These are phyloP conservation scores for Letharia columbiana DNA, from an alignment of 495 filamentous ascomycete species.

Conservation along the genomic window DNA sequence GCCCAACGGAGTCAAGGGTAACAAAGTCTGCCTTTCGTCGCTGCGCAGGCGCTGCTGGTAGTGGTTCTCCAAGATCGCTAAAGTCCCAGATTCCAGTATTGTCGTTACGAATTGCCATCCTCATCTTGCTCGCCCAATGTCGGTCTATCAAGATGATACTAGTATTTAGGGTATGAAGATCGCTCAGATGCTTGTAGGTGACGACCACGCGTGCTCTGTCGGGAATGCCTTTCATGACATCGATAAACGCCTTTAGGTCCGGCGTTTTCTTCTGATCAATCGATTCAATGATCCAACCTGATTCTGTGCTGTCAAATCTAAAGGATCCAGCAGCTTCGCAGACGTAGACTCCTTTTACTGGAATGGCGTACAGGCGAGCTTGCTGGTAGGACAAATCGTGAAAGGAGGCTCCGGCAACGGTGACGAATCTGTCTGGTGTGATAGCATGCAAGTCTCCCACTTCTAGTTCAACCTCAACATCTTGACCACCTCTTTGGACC, in stretches of 20 bases:
- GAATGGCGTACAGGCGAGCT: constrained; percentile 84
- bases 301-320: constrained; percentile 80
- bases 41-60: constrained; percentile 63
- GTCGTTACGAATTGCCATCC: constrained; percentile 86
- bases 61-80: constrained; percentile 66
- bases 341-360: constrained; percentile 84
- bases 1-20: constrained; percentile 75
- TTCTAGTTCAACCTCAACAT: constrained; percentile 73
- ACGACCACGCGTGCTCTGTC: constrained; percentile 86
- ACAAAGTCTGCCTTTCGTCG: constrained; percentile 81
- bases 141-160: constrained; percentile 87
- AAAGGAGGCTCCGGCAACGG: constrained; percentile 86
- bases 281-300: constrained; percentile 89
- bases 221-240: constrained; percentile 83
- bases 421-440: constrained; percentile 90
- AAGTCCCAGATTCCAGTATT: constrained; percentile 92
- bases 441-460: constrained; percentile 92
- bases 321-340: constrained; percentile 95
- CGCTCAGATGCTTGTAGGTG: constrained; percentile 89
- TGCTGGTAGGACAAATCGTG: constrained; percentile 96
- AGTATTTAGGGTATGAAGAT: constrained; percentile 89
- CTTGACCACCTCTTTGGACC: constrained; percentile 79
- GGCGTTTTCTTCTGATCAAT: constrained; percentile 85
- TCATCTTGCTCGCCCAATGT: constrained; percentile 93
- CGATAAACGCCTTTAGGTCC: constrained; percentile 78